A percentile compares a stretch with the other conserved stretches of the same genome.
phyloP scores from a whole-genome alignment of 2,329 filamentous ascomycete genomes.

The Fonsecaea erecta region DNA sequence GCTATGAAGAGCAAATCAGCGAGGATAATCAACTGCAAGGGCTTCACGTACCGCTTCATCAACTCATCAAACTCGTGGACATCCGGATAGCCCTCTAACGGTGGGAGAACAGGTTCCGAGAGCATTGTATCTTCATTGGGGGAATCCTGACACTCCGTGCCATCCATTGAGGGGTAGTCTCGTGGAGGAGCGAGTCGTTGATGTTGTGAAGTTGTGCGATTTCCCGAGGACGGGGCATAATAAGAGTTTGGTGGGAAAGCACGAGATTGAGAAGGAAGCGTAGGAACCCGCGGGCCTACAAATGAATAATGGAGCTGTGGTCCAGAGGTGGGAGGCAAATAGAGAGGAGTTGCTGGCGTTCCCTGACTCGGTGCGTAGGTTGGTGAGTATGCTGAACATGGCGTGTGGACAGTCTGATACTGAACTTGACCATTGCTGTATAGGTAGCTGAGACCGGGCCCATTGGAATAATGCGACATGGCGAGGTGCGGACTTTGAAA shows the following conservation, averaged over 20 bases:
- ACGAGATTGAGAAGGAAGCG: slow-evolving; percentile 42
- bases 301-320: slow-evolving; percentile 43
- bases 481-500: slow-evolving; percentile 32
- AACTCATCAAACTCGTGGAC: slow-evolving; percentile 53
- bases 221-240: slow-evolving; percentile 37
- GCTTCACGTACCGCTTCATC: slow-evolving; percentile 47
- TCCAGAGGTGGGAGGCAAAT: slow-evolving; percentile 41
- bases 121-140: slow-evolving; percentile 49
- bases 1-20: slow-evolving; percentile 38
- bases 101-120: slow-evolving; percentile 51
- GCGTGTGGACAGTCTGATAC: slow-evolving; percentile 39
- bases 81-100: slow-evolving; percentile 51
- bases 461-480: slow-evolving; percentile 41
- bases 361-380: slow-evolving; percentile 46
- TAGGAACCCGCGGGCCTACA: slow-evolving; percentile 38
- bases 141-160: slow-evolving; percentile 53
- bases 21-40: not conserved
- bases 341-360: slow-evolving; percentile 40
- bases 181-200: slow-evolving; percentile 42
- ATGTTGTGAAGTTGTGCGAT: slow-evolving; percentile 44
- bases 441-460: slow-evolving; percentile 38
- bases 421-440: slow-evolving; percentile 36
- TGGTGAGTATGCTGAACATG: slow-evolving; percentile 46
- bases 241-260: slow-evolving; percentile 41
- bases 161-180: slow-evolving; percentile 44